Evolutionary conservation across 1,284 basidiomycete genomes (phyloP).

Genomic region (Boletus hoseneyae): DNA sequence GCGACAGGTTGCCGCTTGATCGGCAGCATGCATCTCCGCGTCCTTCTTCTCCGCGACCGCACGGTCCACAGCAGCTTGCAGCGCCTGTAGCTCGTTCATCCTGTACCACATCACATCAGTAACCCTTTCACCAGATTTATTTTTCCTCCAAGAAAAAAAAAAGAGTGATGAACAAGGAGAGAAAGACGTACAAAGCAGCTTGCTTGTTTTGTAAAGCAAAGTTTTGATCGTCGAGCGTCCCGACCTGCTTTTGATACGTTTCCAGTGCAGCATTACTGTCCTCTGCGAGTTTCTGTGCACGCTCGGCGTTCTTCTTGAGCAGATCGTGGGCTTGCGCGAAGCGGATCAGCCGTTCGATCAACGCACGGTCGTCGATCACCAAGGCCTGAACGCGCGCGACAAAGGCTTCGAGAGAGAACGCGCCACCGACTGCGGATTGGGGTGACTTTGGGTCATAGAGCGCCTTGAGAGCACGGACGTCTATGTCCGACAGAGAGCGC

Average conservation of each 20-base stretch:
- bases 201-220: conserved; percentile 48
- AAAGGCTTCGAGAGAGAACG: conserved; percentile 71
- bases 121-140: background rate
- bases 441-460: conserved; percentile 55
- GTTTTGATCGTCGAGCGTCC: conserved; percentile 73
- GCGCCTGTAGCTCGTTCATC: conserved; percentile 62
- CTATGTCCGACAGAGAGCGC: conserved; percentile 69
- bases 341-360: conserved; percentile 79
- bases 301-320: conserved; percentile 85
- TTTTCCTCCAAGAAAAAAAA: background rate
- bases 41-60: conserved; percentile 60
- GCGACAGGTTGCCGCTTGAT: conserved; percentile 66
- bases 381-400: conserved; percentile 73
- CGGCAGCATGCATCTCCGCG: conserved; percentile 65
- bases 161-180: no score
- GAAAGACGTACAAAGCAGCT: conserved; percentile 50
- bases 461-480: conserved; percentile 72
- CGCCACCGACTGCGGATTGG: conserved; percentile 35
- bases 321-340: conserved; percentile 85
- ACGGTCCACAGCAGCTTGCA: conserved; percentile 62
- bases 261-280: conserved; percentile 75
- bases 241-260: conserved; percentile 86
- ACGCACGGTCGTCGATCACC: conserved; percentile 73
- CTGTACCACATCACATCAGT: conserved; percentile 37
- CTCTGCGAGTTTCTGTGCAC: conserved; percentile 84